Base-by-base conservation (phyloP, 768 basidiomycete genomes). In the Lentinula edodes region DNA sequence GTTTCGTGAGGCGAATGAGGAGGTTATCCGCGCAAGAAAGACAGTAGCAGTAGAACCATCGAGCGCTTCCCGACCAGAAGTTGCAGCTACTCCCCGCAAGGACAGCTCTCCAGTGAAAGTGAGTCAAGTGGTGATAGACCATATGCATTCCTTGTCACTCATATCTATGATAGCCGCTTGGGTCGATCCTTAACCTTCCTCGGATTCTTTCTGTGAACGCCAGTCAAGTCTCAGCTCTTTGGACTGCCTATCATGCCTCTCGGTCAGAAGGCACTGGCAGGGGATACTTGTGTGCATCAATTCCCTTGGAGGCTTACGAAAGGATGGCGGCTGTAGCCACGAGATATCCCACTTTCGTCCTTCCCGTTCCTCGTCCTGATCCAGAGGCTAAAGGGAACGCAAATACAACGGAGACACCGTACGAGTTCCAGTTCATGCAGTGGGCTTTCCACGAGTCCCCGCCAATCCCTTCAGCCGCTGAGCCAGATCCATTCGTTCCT, bases 201-300 rank as follows among this genome's bases (percentile, higher is more conserved):
- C 83, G 85, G 58, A 73, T 95, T 23, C 67, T 91, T 61, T 76
- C 82, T 28, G 81, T 82, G 70, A 87, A 89, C 2, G 60, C 85
- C 5, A 82, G 83, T 9, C 90, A 92, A 69, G 82, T 99, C 66
- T 82, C 88, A 3, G 81, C 87, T 0, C 79, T 98, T 0, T 98
- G 96, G 96, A 91, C 85, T 3, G 82, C 90, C 0, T 98, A 95
- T 69, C 95, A 98, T 70, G 81, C 85, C 13, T 85, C 90, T 4
- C 86, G 91, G 35, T 89, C 91, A 1, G 80, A 83, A 9, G 87
- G 92, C 0, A 91, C 92, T 0, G 89, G 91, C 15, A 86, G 90
- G 39, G 92, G 91, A 9, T 94, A 83, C 70, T 81, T 98, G 34
- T 95, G 89, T 62, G 96, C 96, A 2, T 78, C 87, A 6, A 80